Evolutionary conservation across 257 asterid genomes (phyloP).

Genomic region (Solanum appendiculatum): DNA sequence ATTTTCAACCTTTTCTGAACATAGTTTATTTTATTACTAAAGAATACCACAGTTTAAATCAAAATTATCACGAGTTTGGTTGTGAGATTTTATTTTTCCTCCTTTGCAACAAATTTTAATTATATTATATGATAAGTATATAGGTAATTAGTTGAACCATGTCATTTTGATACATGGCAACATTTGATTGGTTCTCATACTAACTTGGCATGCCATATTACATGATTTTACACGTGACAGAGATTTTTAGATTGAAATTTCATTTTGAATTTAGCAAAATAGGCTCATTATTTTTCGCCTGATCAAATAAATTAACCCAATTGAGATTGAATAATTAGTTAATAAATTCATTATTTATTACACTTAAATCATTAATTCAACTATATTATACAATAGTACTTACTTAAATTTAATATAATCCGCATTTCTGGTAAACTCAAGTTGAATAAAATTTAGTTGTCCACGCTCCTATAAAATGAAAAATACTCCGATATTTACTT

Average conservation of each 20-base stretch:
- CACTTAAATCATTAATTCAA: not conserved
- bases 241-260: too few relatives aligned
- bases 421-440: not conserved
- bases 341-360: not conserved
- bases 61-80: not conserved
- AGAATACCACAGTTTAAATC: rapidly evolving
- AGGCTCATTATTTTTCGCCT: not conserved
- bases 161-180: not conserved
- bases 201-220: not conserved
- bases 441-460: not conserved
- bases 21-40: not conserved
- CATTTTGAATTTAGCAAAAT: too few relatives aligned
- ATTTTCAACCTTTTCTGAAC: not conserved
- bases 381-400: not conserved
- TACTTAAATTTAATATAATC: too few relatives aligned
- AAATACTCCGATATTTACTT: not conserved
- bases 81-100: not conserved
- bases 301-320: not conserved
- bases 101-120: too few relatives aligned
- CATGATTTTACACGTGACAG: not conserved
- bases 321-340: not conserved
- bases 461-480: not conserved
- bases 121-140: too few relatives aligned
- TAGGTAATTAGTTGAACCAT: too few relatives aligned
- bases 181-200: not conserved